A percentile compares a stretch with the other conserved stretches of the same genome.
These are phyloP conservation scores for Plasmodium sp. DNA, from an alignment of 169 alveolate genomes.

Conservation along the genomic window DNA sequence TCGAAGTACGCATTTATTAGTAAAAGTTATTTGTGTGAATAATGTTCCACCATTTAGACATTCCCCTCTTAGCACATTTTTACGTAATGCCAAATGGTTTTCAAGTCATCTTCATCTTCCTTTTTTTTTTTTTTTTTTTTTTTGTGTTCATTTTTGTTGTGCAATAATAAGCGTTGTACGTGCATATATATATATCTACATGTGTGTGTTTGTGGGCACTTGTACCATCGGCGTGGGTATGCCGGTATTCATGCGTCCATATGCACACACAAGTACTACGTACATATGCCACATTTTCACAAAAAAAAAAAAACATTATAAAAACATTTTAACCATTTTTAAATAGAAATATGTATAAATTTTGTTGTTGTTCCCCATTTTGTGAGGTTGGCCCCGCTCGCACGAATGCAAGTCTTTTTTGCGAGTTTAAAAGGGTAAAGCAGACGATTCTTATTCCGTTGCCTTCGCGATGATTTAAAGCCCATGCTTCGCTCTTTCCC, in stretches of 20 bases:
- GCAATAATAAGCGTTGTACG: not conserved
- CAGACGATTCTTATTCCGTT: not conserved
- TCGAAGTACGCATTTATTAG: not conserved
- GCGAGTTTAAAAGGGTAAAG: not conserved
- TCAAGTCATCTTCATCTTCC: not conserved
- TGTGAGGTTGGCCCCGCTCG: not conserved
- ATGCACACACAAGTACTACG: not conserved
- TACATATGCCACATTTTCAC: not conserved
- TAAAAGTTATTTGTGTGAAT: conserved; percentile 25
- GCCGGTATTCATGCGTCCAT: not conserved
- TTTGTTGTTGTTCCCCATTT: not conserved
- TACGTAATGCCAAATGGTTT: conserved; percentile 1
- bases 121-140: not conserved
- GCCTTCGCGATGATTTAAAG: not conserved
- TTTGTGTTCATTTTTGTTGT: not conserved
- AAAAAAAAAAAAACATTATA: not conserved
- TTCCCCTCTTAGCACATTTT: not conserved
- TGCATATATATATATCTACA: not conserved
- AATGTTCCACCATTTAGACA: not conserved
- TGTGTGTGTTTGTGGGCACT: not conserved
- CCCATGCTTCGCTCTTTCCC: not conserved
- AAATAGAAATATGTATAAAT: not conserved
- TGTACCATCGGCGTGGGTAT: not conserved
- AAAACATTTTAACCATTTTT: not conserved
- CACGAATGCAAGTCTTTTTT: not conserved